Base-by-base conservation (phyloP, 805 yeast genomes). In the Priceomyces carsonii region DNA sequence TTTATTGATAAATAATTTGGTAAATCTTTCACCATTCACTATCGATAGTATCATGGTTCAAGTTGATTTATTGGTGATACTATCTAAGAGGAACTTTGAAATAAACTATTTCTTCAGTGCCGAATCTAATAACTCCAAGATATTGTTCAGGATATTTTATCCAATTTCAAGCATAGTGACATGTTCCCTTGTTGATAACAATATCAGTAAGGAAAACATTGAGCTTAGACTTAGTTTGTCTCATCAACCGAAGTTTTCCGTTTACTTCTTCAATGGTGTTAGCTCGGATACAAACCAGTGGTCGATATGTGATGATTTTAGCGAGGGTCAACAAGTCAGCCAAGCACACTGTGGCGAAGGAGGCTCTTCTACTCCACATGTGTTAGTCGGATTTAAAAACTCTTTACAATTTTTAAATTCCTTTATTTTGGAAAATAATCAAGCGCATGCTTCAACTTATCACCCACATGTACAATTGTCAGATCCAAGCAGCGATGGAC, bases 241-340 rank as follows among this genome's bases (percentile, higher is more conserved):
- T 14, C 75, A 79, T 38, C 75, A 85, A 26, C 95, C 95, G 4
- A 80, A 79, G 50, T 85, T 85, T 59, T 86, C 90, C 1, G 93
- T 85, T 1, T 82, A 80, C 49, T 85, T 84, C 54, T 64, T 79
- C 38, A 73, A 76, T 47, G 77, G 77, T 12, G 70, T 71, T 33
- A 70, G 71, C 42, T 66, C 72, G 25, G 67, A 73, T 43, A 57
- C 71, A 16, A 81, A 81, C 53, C 85, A 79, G 48, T 82, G 90
- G 90, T 80, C 85, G 1, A 80, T 83, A 17, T 84, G 91, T 58
- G 91, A 83, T 39, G 95, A 85, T 59, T 85, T 85, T 46, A 80
- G 87, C 39, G 93, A 85, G 49, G 90, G 86, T 9, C 88, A 82
- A 50, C 91, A 85, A 53, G 93, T 85, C 5, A 78, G 77, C 36